phyloP scores from a whole-genome alignment of 257 asterid genomes.

The Primulina huaijiensis region DNA sequence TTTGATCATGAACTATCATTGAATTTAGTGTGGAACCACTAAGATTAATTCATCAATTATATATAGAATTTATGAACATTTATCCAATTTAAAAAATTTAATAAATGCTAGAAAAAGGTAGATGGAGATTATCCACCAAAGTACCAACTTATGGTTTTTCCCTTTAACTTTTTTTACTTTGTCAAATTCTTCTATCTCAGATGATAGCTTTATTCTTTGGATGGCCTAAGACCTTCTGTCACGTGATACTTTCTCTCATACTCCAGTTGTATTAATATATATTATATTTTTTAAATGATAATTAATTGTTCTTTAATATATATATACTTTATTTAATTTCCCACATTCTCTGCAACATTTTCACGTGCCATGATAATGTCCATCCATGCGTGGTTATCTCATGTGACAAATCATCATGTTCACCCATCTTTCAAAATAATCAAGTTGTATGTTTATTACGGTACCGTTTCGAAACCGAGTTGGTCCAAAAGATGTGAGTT shows the following conservation, averaged over 20 bases:
- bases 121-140: neutral
- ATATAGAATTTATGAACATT: too few species aligned
- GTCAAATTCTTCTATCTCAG: conserved; percentile 36
- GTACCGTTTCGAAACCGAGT: too few species aligned
- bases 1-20: too few species aligned
- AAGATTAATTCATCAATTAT: too few species aligned
- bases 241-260: conserved; percentile 38
- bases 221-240: conserved; percentile 28
- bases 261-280: neutral
- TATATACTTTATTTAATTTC: conserved; percentile 40
- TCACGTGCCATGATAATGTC: conserved; percentile 55
- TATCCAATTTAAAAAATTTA: too few species aligned
- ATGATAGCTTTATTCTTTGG: conserved; percentile 28
- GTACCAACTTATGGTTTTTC: conserved; percentile 29
- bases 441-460: too few species aligned
- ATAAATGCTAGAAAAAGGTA: neutral
- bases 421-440: neutral
- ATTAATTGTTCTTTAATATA: neutral
- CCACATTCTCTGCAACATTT: conserved; percentile 48
- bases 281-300: too few species aligned
- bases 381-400: conserved; percentile 56
- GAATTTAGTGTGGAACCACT: too few species aligned
- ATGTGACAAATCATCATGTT: conserved; percentile 33
- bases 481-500: too few species aligned
- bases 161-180: conserved; percentile 39